Evolutionary conservation across 106 monocot species (phyloP).

Genomic region (Acorus gramineus): DNA sequence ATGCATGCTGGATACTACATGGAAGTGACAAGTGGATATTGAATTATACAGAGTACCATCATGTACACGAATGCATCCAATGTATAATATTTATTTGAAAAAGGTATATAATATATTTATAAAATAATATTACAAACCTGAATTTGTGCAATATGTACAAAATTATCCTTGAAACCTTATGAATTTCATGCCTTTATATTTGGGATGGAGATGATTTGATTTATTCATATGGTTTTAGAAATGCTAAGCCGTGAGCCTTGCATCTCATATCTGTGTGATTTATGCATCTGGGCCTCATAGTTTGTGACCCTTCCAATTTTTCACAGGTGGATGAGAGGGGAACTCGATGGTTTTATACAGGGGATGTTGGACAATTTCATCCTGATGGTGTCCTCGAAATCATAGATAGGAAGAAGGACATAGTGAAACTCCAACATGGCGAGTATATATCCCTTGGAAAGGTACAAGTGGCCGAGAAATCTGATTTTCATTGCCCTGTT

Average conservation of each 20-base stretch:
- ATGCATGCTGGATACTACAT: too few relatives aligned
- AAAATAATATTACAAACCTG: too few relatives aligned
- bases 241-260: not conserved
- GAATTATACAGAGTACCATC: too few relatives aligned
- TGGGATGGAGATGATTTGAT: too few relatives aligned
- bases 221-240: too few relatives aligned
- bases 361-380: constrained; percentile 66
- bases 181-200: too few relatives aligned
- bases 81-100: too few relatives aligned
- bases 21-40: too few relatives aligned
- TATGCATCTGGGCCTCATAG: not conserved
- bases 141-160: too few relatives aligned
- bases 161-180: too few relatives aligned
- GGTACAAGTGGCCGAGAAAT: constrained; percentile 19
- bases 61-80: too few relatives aligned
- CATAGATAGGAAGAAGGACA: constrained; percentile 69
- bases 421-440: constrained; percentile 81
- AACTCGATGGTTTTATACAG: constrained; percentile 65
- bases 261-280: not conserved
- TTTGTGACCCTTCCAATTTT: not conserved
- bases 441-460: constrained; percentile 76
- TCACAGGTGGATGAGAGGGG: constrained; percentile 63
- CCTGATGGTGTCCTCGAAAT: constrained; percentile 69
- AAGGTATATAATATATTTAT: too few relatives aligned
- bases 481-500: constrained; percentile 1